Conservation (phyloP, 2,329 filamentous ascomycete genomes). For the Diaporthe capsici region DNA sequence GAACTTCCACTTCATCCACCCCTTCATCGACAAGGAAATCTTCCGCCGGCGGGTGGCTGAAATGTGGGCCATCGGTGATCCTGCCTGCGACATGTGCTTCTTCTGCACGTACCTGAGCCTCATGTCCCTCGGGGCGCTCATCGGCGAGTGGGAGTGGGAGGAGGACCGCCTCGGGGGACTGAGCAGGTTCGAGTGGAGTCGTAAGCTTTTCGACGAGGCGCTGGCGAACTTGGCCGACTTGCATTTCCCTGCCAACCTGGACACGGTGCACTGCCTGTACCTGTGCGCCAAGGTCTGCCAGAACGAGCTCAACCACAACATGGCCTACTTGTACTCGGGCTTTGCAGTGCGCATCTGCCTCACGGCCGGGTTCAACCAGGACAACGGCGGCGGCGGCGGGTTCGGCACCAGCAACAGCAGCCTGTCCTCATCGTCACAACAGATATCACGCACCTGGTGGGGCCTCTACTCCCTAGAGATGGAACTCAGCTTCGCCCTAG, state of each 20-base stretch:
- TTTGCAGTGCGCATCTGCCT: background rate
- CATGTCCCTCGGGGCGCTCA: conserved; percentile 6
- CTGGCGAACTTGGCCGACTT: background rate
- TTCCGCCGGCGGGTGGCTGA: background rate
- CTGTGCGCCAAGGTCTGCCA: conserved; percentile 13
- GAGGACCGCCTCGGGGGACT: background rate
- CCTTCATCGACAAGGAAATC: conserved; percentile 4
- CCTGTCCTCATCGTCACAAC: background rate
- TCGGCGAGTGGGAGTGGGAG: conserved; percentile 1
- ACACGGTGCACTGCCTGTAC: conserved; percentile 16
- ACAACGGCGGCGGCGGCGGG: conserved; percentile 7
- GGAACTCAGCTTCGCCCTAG: conserved; percentile 14
- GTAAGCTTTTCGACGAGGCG: conserved; percentile 9
- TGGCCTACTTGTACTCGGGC: background rate
- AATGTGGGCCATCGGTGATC: background rate
- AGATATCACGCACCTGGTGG: conserved; percentile 7
- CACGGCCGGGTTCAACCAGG: background rate
- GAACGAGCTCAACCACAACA: conserved; percentile 16
- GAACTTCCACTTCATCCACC: conserved; percentile 14
- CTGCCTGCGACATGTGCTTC: background rate
- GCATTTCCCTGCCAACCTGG: conserved; percentile 1
- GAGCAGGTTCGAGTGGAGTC: background rate
- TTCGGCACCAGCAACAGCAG: background rate
- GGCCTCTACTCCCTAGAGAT: background rate
- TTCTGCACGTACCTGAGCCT: background rate